Conservation (phyloP, 208 protist species). For the Balamuthia mandrillaris region DNA sequence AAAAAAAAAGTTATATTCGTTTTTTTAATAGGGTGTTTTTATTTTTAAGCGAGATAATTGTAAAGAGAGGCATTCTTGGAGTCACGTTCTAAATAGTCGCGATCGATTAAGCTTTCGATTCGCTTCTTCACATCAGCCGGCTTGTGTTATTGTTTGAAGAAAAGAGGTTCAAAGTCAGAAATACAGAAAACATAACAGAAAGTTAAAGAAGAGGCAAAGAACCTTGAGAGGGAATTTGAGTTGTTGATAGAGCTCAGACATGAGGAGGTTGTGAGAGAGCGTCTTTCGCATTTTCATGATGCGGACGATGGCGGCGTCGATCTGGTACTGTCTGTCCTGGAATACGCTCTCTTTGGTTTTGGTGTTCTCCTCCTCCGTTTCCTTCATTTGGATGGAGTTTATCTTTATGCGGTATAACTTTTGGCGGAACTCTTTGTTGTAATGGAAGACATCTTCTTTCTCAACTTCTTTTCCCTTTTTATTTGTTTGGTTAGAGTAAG, state of each 20-base stretch:
- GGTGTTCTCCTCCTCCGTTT: conserved; percentile 77
- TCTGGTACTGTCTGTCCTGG: conserved; percentile 78
- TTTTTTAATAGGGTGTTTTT: background rate
- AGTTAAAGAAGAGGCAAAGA: background rate
- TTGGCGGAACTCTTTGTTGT: conserved; percentile 71
- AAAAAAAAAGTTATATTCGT: too few species aligned
- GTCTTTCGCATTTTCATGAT: conserved; percentile 86
- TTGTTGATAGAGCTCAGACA: conserved; percentile 74
- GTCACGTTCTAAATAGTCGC: conserved; percentile 87
- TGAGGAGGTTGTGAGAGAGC: conserved; percentile 79
- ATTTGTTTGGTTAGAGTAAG: background rate
- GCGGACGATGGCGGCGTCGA: conserved; percentile 87
- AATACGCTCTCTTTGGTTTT: conserved; percentile 76
- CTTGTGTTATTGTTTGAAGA: background rate
- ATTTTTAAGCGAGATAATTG: conserved; percentile 82
- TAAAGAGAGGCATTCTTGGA: conserved; percentile 70
- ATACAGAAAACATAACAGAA: background rate
- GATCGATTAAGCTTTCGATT: conserved; percentile 88
- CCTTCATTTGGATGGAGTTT: conserved; percentile 80
- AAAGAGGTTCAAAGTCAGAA: background rate
- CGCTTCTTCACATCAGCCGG: conserved; percentile 83
- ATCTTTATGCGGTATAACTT: conserved; percentile 76
- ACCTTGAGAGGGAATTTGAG: conserved; percentile 82
- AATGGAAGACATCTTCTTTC: conserved; percentile 66
- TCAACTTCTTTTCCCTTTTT: conserved; percentile 50